Percentiles rank a stretch among this genome's conserved stretches.
Conservation (phyloP, 495 filamentous ascomycete species). For the Ascodesmis nigricans region DNA sequence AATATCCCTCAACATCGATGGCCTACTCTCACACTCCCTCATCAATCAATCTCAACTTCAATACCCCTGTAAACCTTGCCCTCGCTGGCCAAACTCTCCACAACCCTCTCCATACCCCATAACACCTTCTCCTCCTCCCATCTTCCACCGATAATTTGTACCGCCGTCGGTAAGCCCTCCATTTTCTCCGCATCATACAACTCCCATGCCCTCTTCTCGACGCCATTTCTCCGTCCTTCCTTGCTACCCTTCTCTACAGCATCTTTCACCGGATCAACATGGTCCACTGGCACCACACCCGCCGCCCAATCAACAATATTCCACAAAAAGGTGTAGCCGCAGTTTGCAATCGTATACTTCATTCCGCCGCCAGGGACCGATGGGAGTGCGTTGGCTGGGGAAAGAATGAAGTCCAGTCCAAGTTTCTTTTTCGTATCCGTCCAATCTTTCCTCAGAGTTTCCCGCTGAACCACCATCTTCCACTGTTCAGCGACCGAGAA, state of each 20-base stretch:
- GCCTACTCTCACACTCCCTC: no score
- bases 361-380: constrained; percentile 76
- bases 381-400: constrained; percentile 74
- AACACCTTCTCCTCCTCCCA: constrained; percentile 89
- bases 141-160: constrained; percentile 62
- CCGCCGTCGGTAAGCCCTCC: constrained; percentile 70
- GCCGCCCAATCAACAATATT: constrained; percentile 80
- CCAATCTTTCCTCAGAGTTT: constrained; percentile 54
- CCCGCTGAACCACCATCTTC: constrained; percentile 54
- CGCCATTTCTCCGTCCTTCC: constrained; percentile 48
- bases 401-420: constrained; percentile 56
- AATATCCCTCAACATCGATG: no score
- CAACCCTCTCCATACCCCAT: constrained; percentile 20
- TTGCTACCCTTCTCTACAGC: constrained; percentile 33
- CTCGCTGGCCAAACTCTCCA: constrained; percentile 16
- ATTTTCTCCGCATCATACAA: constrained; percentile 69
- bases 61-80: constrained; percentile 10
- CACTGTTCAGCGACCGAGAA: constrained; percentile 58
- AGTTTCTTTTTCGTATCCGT: constrained; percentile 60
- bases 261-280: constrained; percentile 52
- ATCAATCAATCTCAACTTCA: constrained; percentile 8
- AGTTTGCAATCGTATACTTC: constrained; percentile 65
- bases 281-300: constrained; percentile 70
- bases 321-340: constrained; percentile 91
- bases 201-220: constrained; percentile 66